Evolutionary conservation across 305 asterid genomes (phyloP).

Genomic region (Withania somnifera): DNA sequence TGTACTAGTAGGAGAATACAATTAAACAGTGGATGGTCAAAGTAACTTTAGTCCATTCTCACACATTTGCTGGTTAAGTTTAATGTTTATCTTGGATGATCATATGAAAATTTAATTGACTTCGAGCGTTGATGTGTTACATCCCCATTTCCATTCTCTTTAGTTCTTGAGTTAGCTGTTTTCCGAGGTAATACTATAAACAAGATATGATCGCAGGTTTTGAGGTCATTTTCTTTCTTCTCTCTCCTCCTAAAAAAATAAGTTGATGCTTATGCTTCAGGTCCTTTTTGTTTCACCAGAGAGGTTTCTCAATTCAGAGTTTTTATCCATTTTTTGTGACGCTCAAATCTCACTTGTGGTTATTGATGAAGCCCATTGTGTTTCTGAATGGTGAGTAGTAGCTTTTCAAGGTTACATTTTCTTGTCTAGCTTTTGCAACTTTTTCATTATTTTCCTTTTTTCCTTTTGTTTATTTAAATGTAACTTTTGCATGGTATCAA

Average conservation of each 20-base stretch:
- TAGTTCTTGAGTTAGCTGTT: neutral
- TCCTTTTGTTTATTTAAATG: neutral
- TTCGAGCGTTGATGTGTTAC: neutral
- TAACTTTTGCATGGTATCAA: neutral
- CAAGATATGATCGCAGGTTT: neutral
- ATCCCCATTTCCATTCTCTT: neutral
- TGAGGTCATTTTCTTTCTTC: conserved; percentile 1
- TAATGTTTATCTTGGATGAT: neutral
- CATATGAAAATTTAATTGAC: neutral
- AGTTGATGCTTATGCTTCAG: conserved; percentile 33
- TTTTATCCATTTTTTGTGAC: conserved; percentile 51
- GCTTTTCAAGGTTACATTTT: neutral
- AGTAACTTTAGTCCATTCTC: neutral
- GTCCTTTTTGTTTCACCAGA: conserved; percentile 97
- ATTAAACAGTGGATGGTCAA: neutral
- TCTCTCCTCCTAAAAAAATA: neutral
- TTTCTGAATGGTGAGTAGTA: conserved; percentile 86
- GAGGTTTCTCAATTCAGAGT: conserved; percentile 74
- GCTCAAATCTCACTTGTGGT: conserved; percentile 65
- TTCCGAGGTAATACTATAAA: neutral
- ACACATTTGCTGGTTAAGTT: neutral
- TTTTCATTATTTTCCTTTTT: neutral
- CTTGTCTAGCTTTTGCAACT: conserved; percentile 1
- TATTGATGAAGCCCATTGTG: conserved; percentile 97
- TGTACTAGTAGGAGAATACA: neutral